phyloP scores from a whole-genome alignment of 768 basidiomycete species.

The Lentinula edodes region DNA sequence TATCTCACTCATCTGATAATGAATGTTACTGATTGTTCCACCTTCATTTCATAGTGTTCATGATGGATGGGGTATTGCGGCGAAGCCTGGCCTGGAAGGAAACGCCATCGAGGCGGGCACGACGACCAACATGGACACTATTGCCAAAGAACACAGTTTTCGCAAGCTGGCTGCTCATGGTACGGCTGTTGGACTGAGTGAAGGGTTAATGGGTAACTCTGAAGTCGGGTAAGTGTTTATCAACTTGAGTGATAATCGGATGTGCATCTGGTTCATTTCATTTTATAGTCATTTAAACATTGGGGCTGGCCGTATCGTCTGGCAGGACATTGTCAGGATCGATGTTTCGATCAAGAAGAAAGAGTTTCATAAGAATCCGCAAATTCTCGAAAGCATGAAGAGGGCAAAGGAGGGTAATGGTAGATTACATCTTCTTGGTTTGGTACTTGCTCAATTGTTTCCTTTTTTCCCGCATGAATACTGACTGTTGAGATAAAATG shows the following conservation, averaged over 20 bases:
- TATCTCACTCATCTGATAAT: no score
- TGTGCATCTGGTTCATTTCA: not conserved
- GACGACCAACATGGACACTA: conserved; percentile 86
- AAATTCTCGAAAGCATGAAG: conserved; percentile 68
- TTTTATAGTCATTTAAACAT: conserved; percentile 80
- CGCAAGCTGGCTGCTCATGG: conserved; percentile 80
- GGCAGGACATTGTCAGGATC: conserved; percentile 97
- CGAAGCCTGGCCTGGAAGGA: conserved; percentile 65
- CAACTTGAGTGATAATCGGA: not conserved
- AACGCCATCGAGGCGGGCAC: conserved; percentile 83
- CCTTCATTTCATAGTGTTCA: conserved; percentile 56
- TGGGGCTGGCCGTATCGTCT: conserved; percentile 90
- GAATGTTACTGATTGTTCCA: no score
- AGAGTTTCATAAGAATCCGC: conserved; percentile 75
- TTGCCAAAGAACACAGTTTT: conserved; percentile 70
- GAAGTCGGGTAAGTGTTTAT: conserved; percentile 80
- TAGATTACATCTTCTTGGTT: conserved; percentile 81
- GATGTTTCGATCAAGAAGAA: conserved; percentile 88
- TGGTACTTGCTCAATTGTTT: conserved; percentile 41
- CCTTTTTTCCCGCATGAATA: not conserved
- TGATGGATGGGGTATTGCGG: conserved; percentile 91
- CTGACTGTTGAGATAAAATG: not conserved
- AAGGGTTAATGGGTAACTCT: conserved; percentile 97
- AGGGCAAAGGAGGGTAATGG: conserved; percentile 80
- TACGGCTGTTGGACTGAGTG: conserved; percentile 85